Evolutionary conservation across 2,329 filamentous ascomycete species (phyloP).

Genomic region (Fusarium ramigenum): DNA sequence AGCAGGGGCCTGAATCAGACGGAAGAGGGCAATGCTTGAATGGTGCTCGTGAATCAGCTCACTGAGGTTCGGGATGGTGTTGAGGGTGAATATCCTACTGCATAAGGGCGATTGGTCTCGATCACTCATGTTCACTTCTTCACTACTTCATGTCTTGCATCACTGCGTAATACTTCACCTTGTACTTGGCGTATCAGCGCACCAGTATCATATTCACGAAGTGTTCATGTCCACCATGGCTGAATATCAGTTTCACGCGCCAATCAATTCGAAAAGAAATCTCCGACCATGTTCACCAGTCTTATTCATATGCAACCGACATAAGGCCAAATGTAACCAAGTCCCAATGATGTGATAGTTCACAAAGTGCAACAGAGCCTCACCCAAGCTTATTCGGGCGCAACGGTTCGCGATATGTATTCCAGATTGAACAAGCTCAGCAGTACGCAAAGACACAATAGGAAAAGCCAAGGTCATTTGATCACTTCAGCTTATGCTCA

Average conservation of each 20-base stretch:
- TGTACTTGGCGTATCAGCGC: background rate
- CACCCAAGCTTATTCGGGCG: background rate
- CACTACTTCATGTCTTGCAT: background rate
- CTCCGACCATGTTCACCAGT: background rate
- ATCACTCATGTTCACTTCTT: background rate
- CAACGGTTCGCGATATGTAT: background rate
- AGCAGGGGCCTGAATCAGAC: background rate
- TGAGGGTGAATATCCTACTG: background rate
- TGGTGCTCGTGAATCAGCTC: background rate
- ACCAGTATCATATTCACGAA: background rate
- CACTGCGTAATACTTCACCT: background rate
- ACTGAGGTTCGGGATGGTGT: background rate
- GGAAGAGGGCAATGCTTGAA: no score
- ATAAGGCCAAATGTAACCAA: background rate
- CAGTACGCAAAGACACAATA: background rate
- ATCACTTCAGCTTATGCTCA: background rate
- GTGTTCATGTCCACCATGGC: background rate
- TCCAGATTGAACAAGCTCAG: background rate
- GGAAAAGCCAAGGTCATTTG: slow-evolving; percentile 1
- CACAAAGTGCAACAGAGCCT: background rate
- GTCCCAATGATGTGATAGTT: background rate
- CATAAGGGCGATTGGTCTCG: background rate
- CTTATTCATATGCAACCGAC: background rate
- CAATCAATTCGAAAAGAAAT: background rate
- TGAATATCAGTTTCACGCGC: background rate